A percentile compares a stretch with the other conserved stretches of the same genome.
These are phyloP conservation scores for Xylariaceae sp. DNA, from an alignment of 2,329 filamentous ascomycete genomes.

Conservation along the genomic window DNA sequence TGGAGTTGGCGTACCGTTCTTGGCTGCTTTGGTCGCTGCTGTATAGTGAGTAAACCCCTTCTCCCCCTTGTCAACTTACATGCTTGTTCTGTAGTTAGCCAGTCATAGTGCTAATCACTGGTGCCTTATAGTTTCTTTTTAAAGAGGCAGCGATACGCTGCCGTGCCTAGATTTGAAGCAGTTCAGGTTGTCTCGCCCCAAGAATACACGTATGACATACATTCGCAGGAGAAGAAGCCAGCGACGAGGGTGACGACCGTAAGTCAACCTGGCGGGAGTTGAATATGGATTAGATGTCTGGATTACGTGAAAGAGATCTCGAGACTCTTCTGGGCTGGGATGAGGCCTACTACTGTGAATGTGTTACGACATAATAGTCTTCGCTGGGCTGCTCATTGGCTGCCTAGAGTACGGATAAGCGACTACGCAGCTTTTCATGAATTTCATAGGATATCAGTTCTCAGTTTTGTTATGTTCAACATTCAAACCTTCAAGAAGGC, in stretches of 20 bases:
- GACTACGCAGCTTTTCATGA: too few species aligned
- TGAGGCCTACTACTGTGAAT: too few species aligned
- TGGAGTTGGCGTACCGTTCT: conserved; percentile 51
- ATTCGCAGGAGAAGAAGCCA: conserved; percentile 9
- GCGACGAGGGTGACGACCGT: not conserved
- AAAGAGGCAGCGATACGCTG: conserved; percentile 28
- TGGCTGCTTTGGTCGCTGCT: conserved; percentile 42
- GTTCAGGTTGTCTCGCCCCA: conserved; percentile 24
- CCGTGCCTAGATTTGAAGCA: conserved; percentile 20
- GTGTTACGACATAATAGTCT: too few species aligned
- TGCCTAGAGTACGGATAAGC: too few species aligned
- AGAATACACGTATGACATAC: not conserved
- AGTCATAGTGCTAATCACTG: conserved; percentile 15
- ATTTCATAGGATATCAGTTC: too few species aligned
- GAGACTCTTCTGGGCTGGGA: too few species aligned
- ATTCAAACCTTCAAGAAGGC: too few species aligned
- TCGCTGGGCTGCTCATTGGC: too few species aligned
- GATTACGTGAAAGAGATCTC: too few species aligned
- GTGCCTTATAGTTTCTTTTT: conserved; percentile 21
- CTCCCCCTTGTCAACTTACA: not conserved
- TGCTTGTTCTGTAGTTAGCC: not conserved
- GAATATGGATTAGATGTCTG: too few species aligned
- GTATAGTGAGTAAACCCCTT: conserved; percentile 42
- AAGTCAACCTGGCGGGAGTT: not conserved
- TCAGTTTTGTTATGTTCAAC: too few species aligned